Base-by-base conservation (phyloP, 2,329 filamentous ascomycete species). In the Penicillium hesseltinei region DNA sequence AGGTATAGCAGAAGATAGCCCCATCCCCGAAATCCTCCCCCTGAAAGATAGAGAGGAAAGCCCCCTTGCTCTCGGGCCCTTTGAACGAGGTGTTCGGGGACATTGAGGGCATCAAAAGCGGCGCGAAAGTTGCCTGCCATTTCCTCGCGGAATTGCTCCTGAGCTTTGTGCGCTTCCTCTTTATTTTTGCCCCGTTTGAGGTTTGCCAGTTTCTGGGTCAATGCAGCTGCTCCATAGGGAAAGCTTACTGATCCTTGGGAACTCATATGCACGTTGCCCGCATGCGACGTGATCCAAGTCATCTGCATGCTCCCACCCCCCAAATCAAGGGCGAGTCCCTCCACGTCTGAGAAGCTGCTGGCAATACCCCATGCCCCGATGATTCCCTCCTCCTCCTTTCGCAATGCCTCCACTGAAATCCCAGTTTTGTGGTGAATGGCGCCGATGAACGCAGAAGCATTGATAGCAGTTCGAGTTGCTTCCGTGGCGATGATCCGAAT, bases 1-100 rank as follows among this genome's bases (percentile, higher is more conserved):
- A 84, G 82, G 70, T 89, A 87, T 85, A 95, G 90, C 43, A 96
- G 79, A 67, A 95, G 87, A 72, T 90, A 93, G 9, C 91, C 92
- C 80, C 94, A 96, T 19, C 92, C 92, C 25, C 92, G 82, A 70
- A 96, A 95, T 0, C 92, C 92, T 27, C 92, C 92, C 29, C 92
- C 92, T 58, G 90, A 95, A 56, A 96, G 84, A 70, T 92, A 96
- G 10, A 96, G 79, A 13, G 88, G 84, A 53, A 91, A 80, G 1
- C 82, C 82, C 2, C 77, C 78, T 3, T 78, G 67, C 11, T 74
- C 66, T 27, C 75, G 70, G 11, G 79, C 78, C 29, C 74, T 67
- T 11, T 79, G 69, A 2, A 79, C 64, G 4, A 85, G 73, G n/a
- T 80, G 75, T 5, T 75, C 69, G 1, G 92, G 84, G 1, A 88